Evolutionary conservation across 768 basidiomycete genomes (phyloP), one percentile per base, ranked within the genome.

Genomic region (Lyophyllum decastes): DNA sequence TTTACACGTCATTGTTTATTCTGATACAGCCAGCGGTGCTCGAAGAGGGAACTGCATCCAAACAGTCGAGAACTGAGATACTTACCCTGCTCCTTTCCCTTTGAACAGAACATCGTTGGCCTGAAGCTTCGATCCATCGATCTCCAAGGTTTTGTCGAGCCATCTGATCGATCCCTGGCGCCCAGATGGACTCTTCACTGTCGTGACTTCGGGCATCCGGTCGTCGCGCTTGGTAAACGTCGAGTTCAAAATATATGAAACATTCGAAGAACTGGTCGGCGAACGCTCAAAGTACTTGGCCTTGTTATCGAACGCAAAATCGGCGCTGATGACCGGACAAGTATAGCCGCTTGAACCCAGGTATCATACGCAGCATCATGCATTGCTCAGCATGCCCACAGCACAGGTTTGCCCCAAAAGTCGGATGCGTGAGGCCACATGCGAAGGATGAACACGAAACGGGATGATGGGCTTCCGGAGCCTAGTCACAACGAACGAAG

Each of bases 11-110:
- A 61, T 9, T 25, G 43, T 11, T 4, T 35, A 5, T 38, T 24
- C 11, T 45, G 26, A 21, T 61, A 51, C 12, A 46, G 33, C 56
- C 60, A 61, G 14, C 55, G 56, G 14, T 24, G 52, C 6, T 48
- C 25, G 14, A 43, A 48, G 8, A 58, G 24, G 0, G 46, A 38
- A 8, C 55, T 52, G 21, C 6, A 38, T 6, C n/a, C 2, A 24
- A 38, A 6, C 30, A n/a, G 33, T 47, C 14, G 14, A 35, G 6
- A n/a, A 26, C 14, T 30, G 19, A 11, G 17, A 8, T 40, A 33
- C 19, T 30, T 49, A 57, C 56, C 52, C 55, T 2, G 47, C 24
- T 8, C 27, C 26, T 21, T n/a, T 34, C 11, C 44, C 51, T 34
- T 33, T 50, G 27, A 17, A 35, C 7, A 47, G 44, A 21, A 57